Evolutionary conservation across 306 rosid genomes (phyloP), one percentile per base, ranked within the genome.

Genomic region (Parietaria judaica): DNA sequence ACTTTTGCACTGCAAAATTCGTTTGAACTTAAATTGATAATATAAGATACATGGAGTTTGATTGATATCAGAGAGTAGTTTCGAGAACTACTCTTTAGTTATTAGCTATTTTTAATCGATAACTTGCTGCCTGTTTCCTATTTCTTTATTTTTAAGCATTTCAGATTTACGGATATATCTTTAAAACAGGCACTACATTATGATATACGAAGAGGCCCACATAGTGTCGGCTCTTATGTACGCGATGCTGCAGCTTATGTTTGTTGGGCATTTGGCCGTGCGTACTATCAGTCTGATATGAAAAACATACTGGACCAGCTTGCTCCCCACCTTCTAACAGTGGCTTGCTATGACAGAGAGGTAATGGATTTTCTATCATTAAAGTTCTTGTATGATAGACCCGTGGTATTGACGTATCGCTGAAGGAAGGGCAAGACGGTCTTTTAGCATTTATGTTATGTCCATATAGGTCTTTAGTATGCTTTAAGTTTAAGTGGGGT

Each of bases 261-360:
- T 61, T 92, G 99, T 81, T 92, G 99, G 96, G 96, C 99, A 44
- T 88, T 92, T 82, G 99, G 96, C 51, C 96, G 96, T 70, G 94
- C 96, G 49, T 92, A 88, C 78, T 81, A 70, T 82, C 95, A 84
- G 53, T 58, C 82, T 4, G 99, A 92, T 76, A 86, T 92, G 94
- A 82, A 80, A 68, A 79, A 50, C 56, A 70, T 92, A 54, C 73
- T 88, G 78, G 83, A 86, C 65, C 86, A 86, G 78, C 88, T 92
- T 67, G 94, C 95, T 11, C 94, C 96, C 2, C 96, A 88, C 66
- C 99, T 92, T 59, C 70, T 92, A 55, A 79, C 88, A 34, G 95
- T 92, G 70, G 96, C 96, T 74, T 86, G 96, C 86, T 92, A 86
- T 69, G 96, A 92, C 69, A 95, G 96, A 23, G 99, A 92, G 96